Evolutionary conservation across 495 filamentous ascomycete genomes (phyloP), one percentile per base, ranked within the genome.

Genomic region (Parathielavia hyrcaniae): DNA sequence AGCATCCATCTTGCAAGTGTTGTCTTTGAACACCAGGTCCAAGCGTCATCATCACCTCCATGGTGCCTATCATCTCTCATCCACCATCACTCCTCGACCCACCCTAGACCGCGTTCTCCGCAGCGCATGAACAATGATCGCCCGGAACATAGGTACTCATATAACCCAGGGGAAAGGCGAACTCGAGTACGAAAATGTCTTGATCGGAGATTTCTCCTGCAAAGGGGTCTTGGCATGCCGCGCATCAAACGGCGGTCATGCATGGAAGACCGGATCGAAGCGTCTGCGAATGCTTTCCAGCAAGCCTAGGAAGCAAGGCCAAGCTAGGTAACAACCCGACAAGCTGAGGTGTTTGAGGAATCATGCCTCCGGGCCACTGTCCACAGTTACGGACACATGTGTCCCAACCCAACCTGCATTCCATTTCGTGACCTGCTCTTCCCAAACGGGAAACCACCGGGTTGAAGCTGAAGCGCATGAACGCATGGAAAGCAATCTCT

Each of bases 401-500:
- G 45, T n/a, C 22, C 45, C 22, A 32, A 3, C 45, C n/a, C 30
- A 35, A 32, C 5, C n/a, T 17, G 41, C n/a, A 23, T 47, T 19
- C 38, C 32, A 26, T 32, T 22, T 12, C 17, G 19, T 23, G 17
- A 13, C 26, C 26, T 3, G 26, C 19, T 40, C 35, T 35, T 34
- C 20, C 46, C 39, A 46, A 50, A 26, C 7, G 16, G 36, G 36
- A 38, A 17, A 13, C 19, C 16, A n/a, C 35, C 55, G 19, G n/a
- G n/a, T n/a, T 50, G 47, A 44, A 22, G n/a, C 39, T 36, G n/a
- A 49, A 44, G 57, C 50, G 69, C 69, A 71, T 71, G 48, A 69
- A 71, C 59, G 69, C 69, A 71, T 71, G 66, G 50, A 61, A 36
- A 34, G 50, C 53, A 71, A 69, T 69, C 61, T 71, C 65, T 61